Evolutionary conservation across 2,329 filamentous ascomycete genomes (phyloP).

Genomic region (Colletotrichum nymphaeae): DNA sequence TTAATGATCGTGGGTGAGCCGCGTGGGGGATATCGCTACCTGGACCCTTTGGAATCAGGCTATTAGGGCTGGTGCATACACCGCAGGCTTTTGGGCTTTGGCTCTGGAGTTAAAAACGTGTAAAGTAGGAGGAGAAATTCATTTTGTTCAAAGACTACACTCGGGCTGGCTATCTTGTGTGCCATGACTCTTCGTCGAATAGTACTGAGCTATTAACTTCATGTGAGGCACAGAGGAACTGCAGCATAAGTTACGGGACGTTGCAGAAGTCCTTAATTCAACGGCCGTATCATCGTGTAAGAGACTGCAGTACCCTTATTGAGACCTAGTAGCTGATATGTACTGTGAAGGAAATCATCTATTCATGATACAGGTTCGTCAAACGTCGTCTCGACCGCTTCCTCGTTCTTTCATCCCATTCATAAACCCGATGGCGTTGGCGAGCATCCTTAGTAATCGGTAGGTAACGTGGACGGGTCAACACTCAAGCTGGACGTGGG

Average conservation of each 20-base stretch:
- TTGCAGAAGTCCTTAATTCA: background rate
- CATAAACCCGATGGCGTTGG: background rate
- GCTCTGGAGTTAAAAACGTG: slow-evolving; percentile 35
- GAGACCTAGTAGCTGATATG: background rate
- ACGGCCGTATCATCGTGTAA: background rate
- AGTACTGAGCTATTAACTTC: background rate
- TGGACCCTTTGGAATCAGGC: slow-evolving; percentile 14
- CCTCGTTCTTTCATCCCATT: background rate
- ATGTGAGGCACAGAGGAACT: background rate
- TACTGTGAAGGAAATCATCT: background rate
- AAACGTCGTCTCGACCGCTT: background rate
- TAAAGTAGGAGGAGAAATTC: slow-evolving; percentile 34
- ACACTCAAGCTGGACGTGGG: background rate
- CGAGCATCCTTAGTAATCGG: background rate
- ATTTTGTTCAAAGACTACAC: slow-evolving; percentile 33
- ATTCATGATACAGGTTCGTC: background rate
- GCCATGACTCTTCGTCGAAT: background rate
- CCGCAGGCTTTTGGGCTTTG: slow-evolving; percentile 33
- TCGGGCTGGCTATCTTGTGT: background rate
- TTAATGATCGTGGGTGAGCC: slow-evolving; percentile 29
- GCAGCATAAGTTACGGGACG: background rate
- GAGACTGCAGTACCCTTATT: background rate
- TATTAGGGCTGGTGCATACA: slow-evolving; percentile 24
- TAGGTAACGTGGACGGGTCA: background rate
- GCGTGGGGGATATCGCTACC: slow-evolving; percentile 10